These are phyloP conservation scores for Penicillium olsonii DNA, from an alignment of 2,329 filamentous ascomycete species.

Conservation along the genomic window DNA sequence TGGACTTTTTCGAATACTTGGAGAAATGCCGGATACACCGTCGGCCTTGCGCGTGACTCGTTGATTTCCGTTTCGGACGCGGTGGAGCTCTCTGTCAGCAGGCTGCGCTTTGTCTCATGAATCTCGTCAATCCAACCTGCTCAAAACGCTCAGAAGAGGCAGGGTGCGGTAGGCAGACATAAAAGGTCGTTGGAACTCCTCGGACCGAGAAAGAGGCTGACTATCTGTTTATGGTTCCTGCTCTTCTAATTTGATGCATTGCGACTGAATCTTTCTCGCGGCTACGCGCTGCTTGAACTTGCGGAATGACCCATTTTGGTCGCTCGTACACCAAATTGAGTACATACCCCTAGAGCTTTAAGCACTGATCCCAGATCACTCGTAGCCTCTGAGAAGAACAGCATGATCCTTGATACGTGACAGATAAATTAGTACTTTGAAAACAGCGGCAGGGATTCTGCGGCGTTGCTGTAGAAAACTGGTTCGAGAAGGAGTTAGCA, in stretches of 20 bases:
- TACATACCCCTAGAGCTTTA: not conserved
- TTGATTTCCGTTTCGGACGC: not conserved
- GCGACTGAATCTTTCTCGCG: conserved; percentile 3
- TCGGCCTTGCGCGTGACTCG: conserved; percentile 1
- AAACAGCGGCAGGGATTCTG: not conserved
- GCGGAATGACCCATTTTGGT: not conserved
- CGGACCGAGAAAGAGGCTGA: not conserved
- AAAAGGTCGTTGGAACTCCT: conserved; percentile 5
- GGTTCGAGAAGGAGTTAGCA: not conserved
- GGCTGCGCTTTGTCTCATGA: conserved; percentile 2
- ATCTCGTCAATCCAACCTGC: not conserved
- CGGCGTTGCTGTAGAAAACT: not conserved
- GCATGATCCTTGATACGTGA: not conserved
- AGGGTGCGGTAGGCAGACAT: not conserved
- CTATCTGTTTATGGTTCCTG: conserved; percentile 2
- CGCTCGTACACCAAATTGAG: not conserved
- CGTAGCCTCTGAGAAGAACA: not conserved
- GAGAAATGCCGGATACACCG: not conserved
- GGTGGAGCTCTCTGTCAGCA: not conserved
- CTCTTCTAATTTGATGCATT: conserved; percentile 2
- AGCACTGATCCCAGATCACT: not conserved
- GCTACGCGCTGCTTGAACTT: not conserved
- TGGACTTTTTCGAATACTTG: too few relatives aligned
- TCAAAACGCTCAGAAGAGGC: not conserved
- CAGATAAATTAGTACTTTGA: not conserved